Evolutionary conservation across 2,329 filamentous ascomycete genomes (phyloP), one percentile per base, ranked within the genome.

Genomic region (Cryphonectria radicalis): DNA sequence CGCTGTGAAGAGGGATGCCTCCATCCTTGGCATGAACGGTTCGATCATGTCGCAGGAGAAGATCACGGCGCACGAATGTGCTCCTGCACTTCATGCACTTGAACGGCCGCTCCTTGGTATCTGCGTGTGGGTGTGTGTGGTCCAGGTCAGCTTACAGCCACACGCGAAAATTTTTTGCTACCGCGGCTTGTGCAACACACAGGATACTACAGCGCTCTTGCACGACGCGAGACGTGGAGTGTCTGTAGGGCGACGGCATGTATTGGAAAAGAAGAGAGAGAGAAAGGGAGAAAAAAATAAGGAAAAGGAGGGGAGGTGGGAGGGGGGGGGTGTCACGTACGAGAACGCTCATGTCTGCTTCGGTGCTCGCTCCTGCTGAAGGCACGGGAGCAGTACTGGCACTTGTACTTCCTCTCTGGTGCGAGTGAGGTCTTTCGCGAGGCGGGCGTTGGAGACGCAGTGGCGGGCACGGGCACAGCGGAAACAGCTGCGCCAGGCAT

Each of bases 21-120:
- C 95, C 95, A 84, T 99, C 96, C 84, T 98, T 98, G 74, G 96
- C 96, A 84, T 99, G 96, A 75, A 99, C 96, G 75, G 96, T 99
- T 78, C 96, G 93, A 83, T 99, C 96, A 85, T 99, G 96, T 81
- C 96, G 93, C 76, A 99, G 90, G 68, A 99, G 91, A 74, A 99
- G 88, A 84, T 99, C 96, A 83, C 96, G 93, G 81, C 96, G 93
- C 78, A 99, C 96, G 81, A 99, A 99, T 73, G 96, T 99, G 87
- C 95, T 98, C 79, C 95, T 90, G 83, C 96, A 99, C 85, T 99
- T 99, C 86, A 94, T 88, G 84, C 96, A 99, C 82, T 98, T 98
- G 88, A 99, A 99, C 53, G 96, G 96, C 74, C 96, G 92, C 84
- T 98, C 96, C 84, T 99, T 99, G 75, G 96, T 99, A 83, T 98